Percentiles rank a stretch among this genome's conserved stretches.
These are phyloP conservation scores for Cucurbita pepo DNA, from an alignment of 306 rosid genomes.

Conservation along the genomic window DNA sequence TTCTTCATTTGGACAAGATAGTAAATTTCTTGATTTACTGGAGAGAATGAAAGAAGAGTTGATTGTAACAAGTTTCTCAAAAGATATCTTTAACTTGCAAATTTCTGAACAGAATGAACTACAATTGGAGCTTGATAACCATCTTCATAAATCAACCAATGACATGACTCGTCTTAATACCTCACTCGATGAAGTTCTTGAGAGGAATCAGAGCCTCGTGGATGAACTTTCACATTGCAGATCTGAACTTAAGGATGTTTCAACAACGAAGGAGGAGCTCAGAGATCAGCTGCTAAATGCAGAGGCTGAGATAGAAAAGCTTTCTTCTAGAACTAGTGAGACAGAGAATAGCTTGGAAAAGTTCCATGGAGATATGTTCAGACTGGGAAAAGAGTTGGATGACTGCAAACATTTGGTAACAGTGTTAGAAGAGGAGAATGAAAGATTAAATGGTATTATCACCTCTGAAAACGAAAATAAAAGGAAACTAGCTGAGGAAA, in stretches of 20 bases:
- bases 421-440: conserved; percentile 48
- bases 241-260: conserved; percentile 34
- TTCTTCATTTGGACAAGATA: conserved; percentile 37
- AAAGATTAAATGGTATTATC: conserved; percentile 30
- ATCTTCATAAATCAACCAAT: conserved; percentile 22
- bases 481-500: conserved; percentile 37
- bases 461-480: conserved; percentile 29
- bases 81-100: conserved; percentile 47
- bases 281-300: conserved; percentile 28
- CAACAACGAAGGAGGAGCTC: conserved; percentile 38
- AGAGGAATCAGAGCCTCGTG: conserved; percentile 42
- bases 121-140: conserved; percentile 39
- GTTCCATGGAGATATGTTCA: conserved; percentile 34
- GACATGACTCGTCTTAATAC: conserved; percentile 37
- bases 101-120: conserved; percentile 46
- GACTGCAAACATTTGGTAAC: conserved; percentile 46
- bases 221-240: conserved; percentile 56
- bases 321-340: conserved; percentile 40
- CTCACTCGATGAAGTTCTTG: conserved; percentile 28
- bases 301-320: conserved; percentile 37
- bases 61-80: conserved; percentile 34
- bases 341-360: conserved; percentile 40
- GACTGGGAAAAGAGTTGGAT: conserved; percentile 44
- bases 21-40: conserved; percentile 24
- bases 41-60: conserved; percentile 70